phyloP scores from a whole-genome alignment of 768 basidiomycete genomes.

The Mycena haematopus region DNA sequence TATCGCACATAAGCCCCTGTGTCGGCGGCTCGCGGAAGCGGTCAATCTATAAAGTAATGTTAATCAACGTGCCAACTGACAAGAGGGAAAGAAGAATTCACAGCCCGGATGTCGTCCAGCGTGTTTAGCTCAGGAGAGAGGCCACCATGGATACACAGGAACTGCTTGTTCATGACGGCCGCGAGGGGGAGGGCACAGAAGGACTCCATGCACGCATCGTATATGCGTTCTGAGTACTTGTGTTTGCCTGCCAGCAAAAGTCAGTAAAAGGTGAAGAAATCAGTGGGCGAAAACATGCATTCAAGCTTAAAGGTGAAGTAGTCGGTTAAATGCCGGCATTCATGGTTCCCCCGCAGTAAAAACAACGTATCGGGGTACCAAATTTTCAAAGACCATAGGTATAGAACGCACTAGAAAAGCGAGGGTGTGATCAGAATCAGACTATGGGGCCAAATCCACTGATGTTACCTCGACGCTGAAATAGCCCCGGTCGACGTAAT shows the following conservation, averaged over 20 bases:
- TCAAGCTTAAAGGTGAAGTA: slow-evolving; percentile 99
- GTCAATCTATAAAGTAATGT: slow-evolving; percentile 69
- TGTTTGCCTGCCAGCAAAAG: slow-evolving; percentile 77
- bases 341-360: slow-evolving; percentile 97
- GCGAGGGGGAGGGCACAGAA: slow-evolving; percentile 96
- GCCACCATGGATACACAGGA: slow-evolving; percentile 97
- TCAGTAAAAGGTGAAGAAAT: slow-evolving; percentile 6
- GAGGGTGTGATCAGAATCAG: slow-evolving; percentile 18
- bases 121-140: slow-evolving; percentile 95
- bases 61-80: background rate
- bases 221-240: slow-evolving; percentile 96
- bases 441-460: background rate
- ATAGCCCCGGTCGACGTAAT: slow-evolving; percentile 93
- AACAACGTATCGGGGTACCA: slow-evolving; percentile 99
- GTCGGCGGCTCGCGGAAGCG: slow-evolving; percentile 99
- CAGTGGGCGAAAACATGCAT: slow-evolving; percentile 61
- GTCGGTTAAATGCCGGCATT: slow-evolving; percentile 97
- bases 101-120: slow-evolving; percentile 90
- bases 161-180: slow-evolving; percentile 99
- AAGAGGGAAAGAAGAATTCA: slow-evolving; percentile 44
- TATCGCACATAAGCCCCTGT: slow-evolving; percentile 97
- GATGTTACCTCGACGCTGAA: slow-evolving; percentile 85
- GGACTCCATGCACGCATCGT: slow-evolving; percentile 97
- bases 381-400: slow-evolving; percentile 98
- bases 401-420: slow-evolving; percentile 84